Percentiles rank a stretch among this genome's conserved stretches.
Conservation (phyloP, 257 asterid genomes). For the Eucommia ulmoides region DNA sequence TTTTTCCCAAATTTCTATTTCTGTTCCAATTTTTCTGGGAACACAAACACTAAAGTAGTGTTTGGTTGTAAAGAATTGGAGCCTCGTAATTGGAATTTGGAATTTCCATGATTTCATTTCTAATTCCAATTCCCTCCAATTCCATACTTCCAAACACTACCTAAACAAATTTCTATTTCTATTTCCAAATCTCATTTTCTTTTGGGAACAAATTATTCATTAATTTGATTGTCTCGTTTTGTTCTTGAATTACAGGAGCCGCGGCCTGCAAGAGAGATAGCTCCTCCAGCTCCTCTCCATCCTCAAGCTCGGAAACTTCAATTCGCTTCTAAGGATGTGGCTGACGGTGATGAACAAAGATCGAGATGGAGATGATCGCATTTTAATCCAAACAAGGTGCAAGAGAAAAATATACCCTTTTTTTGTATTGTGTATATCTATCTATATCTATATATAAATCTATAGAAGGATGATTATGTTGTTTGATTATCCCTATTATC, state of each 20-base stretch:
- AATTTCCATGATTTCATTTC: background rate
- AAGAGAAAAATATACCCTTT: background rate
- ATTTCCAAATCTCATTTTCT: background rate
- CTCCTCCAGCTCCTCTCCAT: slow-evolving; percentile 28
- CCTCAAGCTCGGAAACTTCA: slow-evolving; percentile 18
- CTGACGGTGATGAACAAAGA: slow-evolving; percentile 29
- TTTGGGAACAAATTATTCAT: background rate
- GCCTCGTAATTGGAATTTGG: background rate
- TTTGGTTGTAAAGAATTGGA: background rate
- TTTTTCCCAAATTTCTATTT: too few relatives aligned
- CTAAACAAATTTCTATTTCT: background rate
- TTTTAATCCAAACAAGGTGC: background rate
- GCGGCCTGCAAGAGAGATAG: slow-evolving; percentile 41
- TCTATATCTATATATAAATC: background rate
- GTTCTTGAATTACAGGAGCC: slow-evolving; percentile 33
- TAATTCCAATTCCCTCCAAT: background rate
- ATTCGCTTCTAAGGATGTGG: slow-evolving; percentile 22
- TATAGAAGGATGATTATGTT: too few relatives aligned
- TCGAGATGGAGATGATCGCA: slow-evolving; percentile 32
- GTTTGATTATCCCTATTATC: too few relatives aligned
- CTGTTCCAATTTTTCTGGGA: too few relatives aligned
- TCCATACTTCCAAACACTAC: background rate
- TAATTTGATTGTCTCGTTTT: background rate
- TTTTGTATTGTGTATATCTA: background rate
- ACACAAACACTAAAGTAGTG: too few relatives aligned